These are phyloP conservation scores for Nicotiana otophora DNA, from an alignment of 257 asterid genomes.

Conservation along the genomic window DNA sequence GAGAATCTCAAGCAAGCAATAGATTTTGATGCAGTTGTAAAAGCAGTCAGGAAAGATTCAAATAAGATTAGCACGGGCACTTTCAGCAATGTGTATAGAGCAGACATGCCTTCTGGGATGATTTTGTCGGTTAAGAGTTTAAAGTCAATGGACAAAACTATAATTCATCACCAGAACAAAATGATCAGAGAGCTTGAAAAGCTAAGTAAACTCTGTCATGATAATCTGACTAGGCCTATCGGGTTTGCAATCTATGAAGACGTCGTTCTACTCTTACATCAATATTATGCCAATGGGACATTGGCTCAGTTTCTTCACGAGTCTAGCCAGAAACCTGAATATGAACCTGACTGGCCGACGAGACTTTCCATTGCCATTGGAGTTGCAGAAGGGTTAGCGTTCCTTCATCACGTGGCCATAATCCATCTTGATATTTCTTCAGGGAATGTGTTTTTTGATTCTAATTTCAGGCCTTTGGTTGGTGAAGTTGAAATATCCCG, in stretches of 20 bases:
- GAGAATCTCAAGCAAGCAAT: constrained; percentile 85
- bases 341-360: constrained; percentile 75
- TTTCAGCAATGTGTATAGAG: constrained; percentile 76
- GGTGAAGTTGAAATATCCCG: constrained; percentile 90
- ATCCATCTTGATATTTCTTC: constrained; percentile 94
- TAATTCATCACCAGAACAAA: constrained; percentile 65
- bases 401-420: constrained; percentile 79
- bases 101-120: constrained; percentile 97
- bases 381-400: constrained; percentile 87
- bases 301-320: constrained; percentile 73
- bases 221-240: constrained; percentile 71
- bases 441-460: constrained; percentile 74
- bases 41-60: constrained; percentile 70
- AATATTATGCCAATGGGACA: constrained; percentile 55
- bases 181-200: constrained; percentile 92
- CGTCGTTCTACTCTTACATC: constrained; percentile 63
- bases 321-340: constrained; percentile 33
- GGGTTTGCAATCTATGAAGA: constrained; percentile 87
- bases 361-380: constrained; percentile 84
- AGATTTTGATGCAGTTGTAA: constrained; percentile 77
- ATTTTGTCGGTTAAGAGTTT: constrained; percentile 62
- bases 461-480: constrained; percentile 63
- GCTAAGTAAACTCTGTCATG: constrained; percentile 77
- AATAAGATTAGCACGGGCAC: constrained; percentile 71
- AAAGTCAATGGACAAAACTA: constrained; percentile 69